Percentiles rank a stretch among this genome's conserved stretches.
Evolutionary conservation across 257 asterid genomes (phyloP).

Genomic region (Jaltomata sinuosa): DNA sequence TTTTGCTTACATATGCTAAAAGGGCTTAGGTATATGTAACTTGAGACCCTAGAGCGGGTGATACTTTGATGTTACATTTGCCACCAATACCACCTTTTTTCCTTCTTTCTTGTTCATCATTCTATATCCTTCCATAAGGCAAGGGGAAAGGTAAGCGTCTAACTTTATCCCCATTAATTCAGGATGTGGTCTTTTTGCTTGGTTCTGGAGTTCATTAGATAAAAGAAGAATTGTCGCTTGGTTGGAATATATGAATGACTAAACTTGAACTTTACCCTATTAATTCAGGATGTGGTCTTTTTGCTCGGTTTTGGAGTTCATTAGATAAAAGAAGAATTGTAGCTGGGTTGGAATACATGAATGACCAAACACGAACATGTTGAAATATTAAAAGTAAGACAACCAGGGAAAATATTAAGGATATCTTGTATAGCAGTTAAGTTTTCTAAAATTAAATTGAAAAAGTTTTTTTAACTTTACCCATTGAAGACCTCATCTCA

Average conservation of each 20-base stretch:
- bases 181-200: background rate
- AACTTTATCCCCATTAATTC: background rate
- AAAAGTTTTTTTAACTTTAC: background rate
- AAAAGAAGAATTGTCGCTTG: background rate
- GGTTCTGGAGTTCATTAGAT: background rate
- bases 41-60: background rate
- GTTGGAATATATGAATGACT: background rate
- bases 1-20: background rate
- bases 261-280: background rate
- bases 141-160: background rate
- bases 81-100: background rate
- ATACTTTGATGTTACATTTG: background rate
- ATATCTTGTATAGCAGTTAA: background rate
- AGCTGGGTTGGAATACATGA: background rate
- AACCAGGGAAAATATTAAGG: background rate
- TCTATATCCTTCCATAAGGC: background rate
- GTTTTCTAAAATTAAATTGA: background rate
- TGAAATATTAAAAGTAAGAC: background rate
- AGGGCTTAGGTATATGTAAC: background rate
- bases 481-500: background rate
- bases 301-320: background rate
- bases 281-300: background rate
- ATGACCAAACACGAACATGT: background rate
- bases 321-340: background rate
- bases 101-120: background rate